Conservation (phyloP, 106 monocot species). For the Gastrodia elata region DNA sequence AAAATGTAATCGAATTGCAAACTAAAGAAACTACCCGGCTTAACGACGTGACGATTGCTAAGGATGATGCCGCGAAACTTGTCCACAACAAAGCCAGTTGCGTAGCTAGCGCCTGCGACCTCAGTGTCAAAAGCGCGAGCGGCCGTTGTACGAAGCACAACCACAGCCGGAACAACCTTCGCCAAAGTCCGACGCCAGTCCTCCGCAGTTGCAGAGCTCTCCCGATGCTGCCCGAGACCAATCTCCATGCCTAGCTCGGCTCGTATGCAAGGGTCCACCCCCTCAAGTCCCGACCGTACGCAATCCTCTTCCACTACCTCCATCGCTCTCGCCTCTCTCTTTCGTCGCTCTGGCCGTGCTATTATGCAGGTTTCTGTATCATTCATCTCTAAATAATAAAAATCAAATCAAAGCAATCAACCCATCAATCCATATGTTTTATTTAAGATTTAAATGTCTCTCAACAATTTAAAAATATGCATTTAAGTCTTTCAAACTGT, state of each 20-base stretch:
- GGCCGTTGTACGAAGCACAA: conserved; percentile 80
- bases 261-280: conserved; percentile 18
- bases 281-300: conserved; percentile 28
- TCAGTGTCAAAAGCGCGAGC: conserved; percentile 83
- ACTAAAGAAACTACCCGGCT: conserved; percentile 43
- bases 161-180: conserved; percentile 78
- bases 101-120: conserved; percentile 78
- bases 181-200: conserved; percentile 83
- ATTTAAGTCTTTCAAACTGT: too few relatives aligned
- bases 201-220: conserved; percentile 65
- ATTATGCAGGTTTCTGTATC: too few relatives aligned
- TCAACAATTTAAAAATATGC: too few relatives aligned
- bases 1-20: not conserved
- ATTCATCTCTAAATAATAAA: too few relatives aligned
- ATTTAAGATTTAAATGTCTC: too few relatives aligned
- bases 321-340: not conserved
- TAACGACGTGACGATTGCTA: conserved; percentile 93
- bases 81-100: conserved; percentile 88
- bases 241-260: conserved; percentile 53
- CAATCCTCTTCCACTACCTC: conserved; percentile 17
- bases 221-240: conserved; percentile 25
- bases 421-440: too few relatives aligned
- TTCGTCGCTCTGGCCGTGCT: too few relatives aligned
- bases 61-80: conserved; percentile 68
- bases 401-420: too few relatives aligned